A percentile compares a stretch with the other conserved stretches of the same genome.
phyloP scores from a whole-genome alignment of 2,329 filamentous ascomycete species.

The Diaporthe sp. region DNA sequence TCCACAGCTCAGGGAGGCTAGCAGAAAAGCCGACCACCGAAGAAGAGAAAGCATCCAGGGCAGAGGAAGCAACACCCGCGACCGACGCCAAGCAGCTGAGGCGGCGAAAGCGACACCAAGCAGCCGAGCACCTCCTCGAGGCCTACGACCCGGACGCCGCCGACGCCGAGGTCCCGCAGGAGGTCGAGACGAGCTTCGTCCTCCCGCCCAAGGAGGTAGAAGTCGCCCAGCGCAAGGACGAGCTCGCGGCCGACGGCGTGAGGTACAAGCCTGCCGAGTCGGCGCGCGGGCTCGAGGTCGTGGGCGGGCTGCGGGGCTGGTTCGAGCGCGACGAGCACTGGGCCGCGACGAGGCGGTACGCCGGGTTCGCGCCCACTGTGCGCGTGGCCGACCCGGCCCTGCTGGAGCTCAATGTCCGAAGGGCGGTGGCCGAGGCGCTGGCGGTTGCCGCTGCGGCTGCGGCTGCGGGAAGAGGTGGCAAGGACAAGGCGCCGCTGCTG shows the following conservation, averaged over 20 bases:
- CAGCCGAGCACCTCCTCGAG: slow-evolving; percentile 21
- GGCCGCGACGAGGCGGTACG: slow-evolving; percentile 56
- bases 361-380: slow-evolving; percentile 52
- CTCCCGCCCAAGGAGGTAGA: slow-evolving; percentile 37
- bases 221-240: slow-evolving; percentile 28
- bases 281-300: slow-evolving; percentile 56
- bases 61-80: background rate
- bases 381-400: slow-evolving; percentile 55
- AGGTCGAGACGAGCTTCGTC: slow-evolving; percentile 38
- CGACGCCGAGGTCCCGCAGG: background rate
- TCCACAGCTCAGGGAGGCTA: background rate
- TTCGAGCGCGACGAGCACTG: slow-evolving; percentile 66
- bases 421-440: slow-evolving; percentile 64
- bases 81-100: background rate
- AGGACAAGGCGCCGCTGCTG: slow-evolving; percentile 40
- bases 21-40: background rate
- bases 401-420: slow-evolving; percentile 59
- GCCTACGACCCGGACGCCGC: slow-evolving; percentile 13
- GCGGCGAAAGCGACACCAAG: background rate
- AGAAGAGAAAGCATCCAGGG: background rate
- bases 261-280: slow-evolving; percentile 47
- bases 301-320: slow-evolving; percentile 60
- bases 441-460: slow-evolving; percentile 42
- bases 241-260: background rate
- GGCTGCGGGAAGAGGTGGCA: too few species aligned